Evolutionary conservation across 179 eudicot genomes (phyloP).

Genomic region (Vitellaria paradoxa): DNA sequence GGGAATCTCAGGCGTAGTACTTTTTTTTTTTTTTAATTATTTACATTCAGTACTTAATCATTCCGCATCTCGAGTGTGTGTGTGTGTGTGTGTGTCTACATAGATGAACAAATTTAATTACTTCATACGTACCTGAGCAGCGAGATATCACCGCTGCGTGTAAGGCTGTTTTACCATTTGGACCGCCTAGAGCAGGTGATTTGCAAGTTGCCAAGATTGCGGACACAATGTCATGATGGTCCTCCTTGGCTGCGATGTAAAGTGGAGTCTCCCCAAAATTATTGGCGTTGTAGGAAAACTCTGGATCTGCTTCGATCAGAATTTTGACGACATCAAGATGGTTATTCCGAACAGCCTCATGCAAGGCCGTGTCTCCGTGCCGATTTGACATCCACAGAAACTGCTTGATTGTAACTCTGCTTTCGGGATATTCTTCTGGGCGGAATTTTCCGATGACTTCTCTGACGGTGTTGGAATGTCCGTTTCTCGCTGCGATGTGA

Average conservation of each 20-base stretch:
- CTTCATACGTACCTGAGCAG: no score
- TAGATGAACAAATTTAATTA: no score
- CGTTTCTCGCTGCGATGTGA: not conserved
- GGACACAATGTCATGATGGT: not conserved
- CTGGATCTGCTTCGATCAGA: not conserved
- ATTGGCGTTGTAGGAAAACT: not conserved
- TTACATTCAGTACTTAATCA: no score
- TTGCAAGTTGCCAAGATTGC: not conserved
- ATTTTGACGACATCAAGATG: not conserved
- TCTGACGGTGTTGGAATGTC: not conserved
- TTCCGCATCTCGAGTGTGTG: no score
- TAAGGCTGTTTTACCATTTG: slow-evolving; percentile 20
- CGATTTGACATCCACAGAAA: not conserved
- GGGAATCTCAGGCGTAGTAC: no score
- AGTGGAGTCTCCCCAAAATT: not conserved
- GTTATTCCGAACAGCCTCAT: not conserved
- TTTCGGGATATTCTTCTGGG: not conserved
- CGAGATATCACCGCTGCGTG: not conserved
- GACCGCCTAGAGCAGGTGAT: slow-evolving; percentile 9
- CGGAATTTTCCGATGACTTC: not conserved
- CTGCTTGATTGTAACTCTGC: not conserved
- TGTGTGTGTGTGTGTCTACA: no score
- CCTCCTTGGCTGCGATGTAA: not conserved
- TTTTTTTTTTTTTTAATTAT: no score
- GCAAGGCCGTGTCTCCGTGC: not conserved